Conservation (phyloP, 352 stramenopile species). For the Phytophthora meadii region DNA sequence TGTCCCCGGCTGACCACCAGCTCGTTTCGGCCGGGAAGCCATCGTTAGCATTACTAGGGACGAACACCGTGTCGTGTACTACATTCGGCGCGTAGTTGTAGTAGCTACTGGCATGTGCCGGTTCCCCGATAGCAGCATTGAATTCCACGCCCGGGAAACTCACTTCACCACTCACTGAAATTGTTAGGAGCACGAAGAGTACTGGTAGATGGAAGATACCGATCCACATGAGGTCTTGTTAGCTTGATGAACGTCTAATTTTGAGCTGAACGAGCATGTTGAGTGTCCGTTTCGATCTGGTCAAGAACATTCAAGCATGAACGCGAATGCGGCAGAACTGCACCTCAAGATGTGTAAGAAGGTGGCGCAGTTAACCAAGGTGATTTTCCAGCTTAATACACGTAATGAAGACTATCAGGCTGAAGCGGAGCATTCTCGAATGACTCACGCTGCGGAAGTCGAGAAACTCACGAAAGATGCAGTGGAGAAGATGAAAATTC, state of each 20-base stretch:
- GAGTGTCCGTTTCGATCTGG: slow-evolving; percentile 24
- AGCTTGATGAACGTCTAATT: slow-evolving; percentile 23
- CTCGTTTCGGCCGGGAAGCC: slow-evolving; percentile 74
- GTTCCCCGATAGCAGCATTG: slow-evolving; percentile 65
- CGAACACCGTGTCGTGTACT: slow-evolving; percentile 63
- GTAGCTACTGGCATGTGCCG: slow-evolving; percentile 73
- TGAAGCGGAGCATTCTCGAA: slow-evolving; percentile 62
- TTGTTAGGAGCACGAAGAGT: slow-evolving; percentile 20
- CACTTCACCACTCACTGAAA: slow-evolving; percentile 29
- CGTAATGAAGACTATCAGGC: slow-evolving; percentile 91
- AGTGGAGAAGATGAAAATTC: slow-evolving; percentile 49
- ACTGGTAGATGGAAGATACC: slow-evolving; percentile 1
- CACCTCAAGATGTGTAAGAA: slow-evolving; percentile 96
- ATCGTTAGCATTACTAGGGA: slow-evolving; percentile 74
- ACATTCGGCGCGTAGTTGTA: slow-evolving; percentile 74
- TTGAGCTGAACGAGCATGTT: slow-evolving; percentile 3
- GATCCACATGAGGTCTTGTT: slow-evolving; percentile 4
- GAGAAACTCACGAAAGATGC: slow-evolving; percentile 64
- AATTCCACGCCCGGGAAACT: slow-evolving; percentile 75
- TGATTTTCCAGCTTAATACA: slow-evolving; percentile 95
- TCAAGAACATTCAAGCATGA: slow-evolving; percentile 19
- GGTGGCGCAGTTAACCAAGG: slow-evolving; percentile 94
- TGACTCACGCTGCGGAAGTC: slow-evolving; percentile 45
- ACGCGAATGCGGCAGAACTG: slow-evolving; percentile 53
- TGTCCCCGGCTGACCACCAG: slow-evolving; percentile 78